A percentile compares a stretch with the other conserved stretches of the same genome.
Evolutionary conservation across 305 asterid genomes (phyloP).

Genomic region (Salvia sclarea): DNA sequence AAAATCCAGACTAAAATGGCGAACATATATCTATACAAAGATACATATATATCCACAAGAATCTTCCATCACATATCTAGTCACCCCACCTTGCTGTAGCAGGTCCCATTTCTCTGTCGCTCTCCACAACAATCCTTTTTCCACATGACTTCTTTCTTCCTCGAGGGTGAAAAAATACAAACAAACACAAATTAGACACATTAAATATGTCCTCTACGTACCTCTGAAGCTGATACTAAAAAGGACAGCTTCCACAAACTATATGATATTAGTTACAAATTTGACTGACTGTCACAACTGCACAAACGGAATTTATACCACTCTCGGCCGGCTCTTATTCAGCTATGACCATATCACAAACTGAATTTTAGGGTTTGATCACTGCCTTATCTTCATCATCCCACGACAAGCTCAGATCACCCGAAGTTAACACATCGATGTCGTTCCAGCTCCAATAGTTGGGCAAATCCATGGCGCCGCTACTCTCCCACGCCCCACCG

Average conservation of each 20-base stretch:
- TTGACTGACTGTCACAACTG: conserved; percentile 27
- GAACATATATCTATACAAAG: conserved; percentile 15
- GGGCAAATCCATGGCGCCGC: conserved; percentile 35
- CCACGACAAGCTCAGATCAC: conserved; percentile 68
- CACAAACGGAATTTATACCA: conserved; percentile 23
- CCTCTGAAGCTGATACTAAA: conserved; percentile 46
- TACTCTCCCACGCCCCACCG: conserved; percentile 39
- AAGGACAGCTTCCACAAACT: conserved; percentile 44
- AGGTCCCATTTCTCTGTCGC: conserved; percentile 39
- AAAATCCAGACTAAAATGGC: conserved; percentile 29
- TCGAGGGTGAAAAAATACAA: neutral
- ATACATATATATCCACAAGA: conserved; percentile 41
- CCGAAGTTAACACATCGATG: conserved; percentile 53
- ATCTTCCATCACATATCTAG: conserved; percentile 44
- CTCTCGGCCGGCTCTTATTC: neutral
- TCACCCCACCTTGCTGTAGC: conserved; percentile 42
- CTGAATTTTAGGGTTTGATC: conserved; percentile 48
- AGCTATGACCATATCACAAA: neutral
- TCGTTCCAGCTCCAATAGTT: conserved; percentile 74
- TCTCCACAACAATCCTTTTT: conserved; percentile 23
- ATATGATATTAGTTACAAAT: conserved; percentile 31
- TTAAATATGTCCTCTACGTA: conserved; percentile 10
- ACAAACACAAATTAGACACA: conserved; percentile 32
- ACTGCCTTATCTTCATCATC: conserved; percentile 49
- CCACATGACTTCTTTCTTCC: conserved; percentile 27